Conservation (phyloP, 108 stramenopile genomes). For the Pelagomonas calceolata region DNA sequence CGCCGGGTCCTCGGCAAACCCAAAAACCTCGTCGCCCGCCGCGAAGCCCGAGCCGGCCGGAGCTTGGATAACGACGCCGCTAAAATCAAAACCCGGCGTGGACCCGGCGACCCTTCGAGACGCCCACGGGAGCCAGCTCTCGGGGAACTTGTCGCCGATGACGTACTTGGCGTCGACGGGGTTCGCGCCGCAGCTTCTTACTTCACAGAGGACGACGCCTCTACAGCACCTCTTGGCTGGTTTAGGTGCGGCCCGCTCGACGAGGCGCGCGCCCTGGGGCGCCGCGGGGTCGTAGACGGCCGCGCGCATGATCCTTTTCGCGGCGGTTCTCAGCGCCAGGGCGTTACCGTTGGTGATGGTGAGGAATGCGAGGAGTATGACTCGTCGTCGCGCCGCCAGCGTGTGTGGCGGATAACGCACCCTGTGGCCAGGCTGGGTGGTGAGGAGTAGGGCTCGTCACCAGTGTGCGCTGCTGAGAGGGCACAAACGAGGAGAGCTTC, state of each 20-base stretch:
- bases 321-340: no score
- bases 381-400: no score
- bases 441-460: no score
- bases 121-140: slow-evolving; percentile 13
- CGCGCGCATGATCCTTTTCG: not conserved
- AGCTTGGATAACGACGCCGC: slow-evolving; percentile 2
- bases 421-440: no score
- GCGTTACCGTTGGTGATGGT: no score
- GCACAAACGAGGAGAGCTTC: no score
- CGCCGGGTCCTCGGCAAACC: slow-evolving; percentile 4
- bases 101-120: slow-evolving; percentile 3
- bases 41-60: not conserved
- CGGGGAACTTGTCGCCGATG: slow-evolving; percentile 46
- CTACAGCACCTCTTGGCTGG: not conserved
- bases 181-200: slow-evolving; percentile 36
- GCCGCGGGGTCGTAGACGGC: slow-evolving; percentile 1
- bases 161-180: slow-evolving; percentile 53
- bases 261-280: not conserved
- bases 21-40: slow-evolving; percentile 8
- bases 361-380: not conserved
- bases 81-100: slow-evolving; percentile 10
- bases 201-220: slow-evolving; percentile 21
- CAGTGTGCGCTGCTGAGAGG: no score
- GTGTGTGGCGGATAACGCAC: no score
- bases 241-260: not conserved